Percentiles rank a stretch among this genome's conserved stretches.
Conservation (phyloP, 2,329 filamentous ascomycete species). For the Paecilomyces sp. region DNA sequence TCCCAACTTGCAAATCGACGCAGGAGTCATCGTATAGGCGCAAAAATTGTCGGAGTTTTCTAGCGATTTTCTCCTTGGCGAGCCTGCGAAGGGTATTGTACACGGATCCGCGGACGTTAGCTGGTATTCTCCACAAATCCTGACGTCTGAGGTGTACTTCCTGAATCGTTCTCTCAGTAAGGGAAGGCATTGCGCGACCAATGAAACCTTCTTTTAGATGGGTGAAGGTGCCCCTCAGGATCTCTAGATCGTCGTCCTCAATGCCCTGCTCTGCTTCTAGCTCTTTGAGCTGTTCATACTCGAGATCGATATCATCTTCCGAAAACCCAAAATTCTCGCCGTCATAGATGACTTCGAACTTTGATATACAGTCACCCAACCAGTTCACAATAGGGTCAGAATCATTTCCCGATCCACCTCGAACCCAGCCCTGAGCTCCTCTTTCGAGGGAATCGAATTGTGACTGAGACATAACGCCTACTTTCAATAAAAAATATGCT, state of each 20-base stretch:
- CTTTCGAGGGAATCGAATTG: constrained; percentile 57
- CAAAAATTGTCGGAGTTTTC: constrained; percentile 45
- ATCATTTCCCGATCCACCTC: constrained; percentile 19
- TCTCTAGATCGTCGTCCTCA: constrained; percentile 49
- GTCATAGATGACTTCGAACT: constrained; percentile 38
- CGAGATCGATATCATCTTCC: constrained; percentile 54
- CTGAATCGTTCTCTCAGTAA: constrained; percentile 28
- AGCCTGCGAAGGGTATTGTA: constrained; percentile 58
- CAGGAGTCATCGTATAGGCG: constrained; percentile 45
- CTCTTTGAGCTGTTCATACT: constrained; percentile 55
- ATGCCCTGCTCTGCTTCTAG: constrained; percentile 50
- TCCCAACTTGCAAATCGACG: constrained; percentile 48
- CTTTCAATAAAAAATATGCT: constrained; percentile 46
- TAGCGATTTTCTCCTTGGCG: constrained; percentile 43
- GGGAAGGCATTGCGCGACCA: constrained; percentile 10
- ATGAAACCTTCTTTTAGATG: constrained; percentile 36
- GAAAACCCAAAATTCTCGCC: constrained; percentile 47
- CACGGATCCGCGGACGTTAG: constrained; percentile 51
- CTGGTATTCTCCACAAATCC: constrained; percentile 57
- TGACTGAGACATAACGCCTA: constrained; percentile 52
- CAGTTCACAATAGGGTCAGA: constrained; percentile 45
- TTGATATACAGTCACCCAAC: constrained; percentile 47
- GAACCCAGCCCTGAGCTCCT: constrained; percentile 40
- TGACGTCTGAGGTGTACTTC: constrained; percentile 24
- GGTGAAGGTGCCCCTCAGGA: constrained; percentile 41